Evolutionary conservation across 768 basidiomycete species (phyloP).

Genomic region (Paxillus ammoniavirescens): DNA sequence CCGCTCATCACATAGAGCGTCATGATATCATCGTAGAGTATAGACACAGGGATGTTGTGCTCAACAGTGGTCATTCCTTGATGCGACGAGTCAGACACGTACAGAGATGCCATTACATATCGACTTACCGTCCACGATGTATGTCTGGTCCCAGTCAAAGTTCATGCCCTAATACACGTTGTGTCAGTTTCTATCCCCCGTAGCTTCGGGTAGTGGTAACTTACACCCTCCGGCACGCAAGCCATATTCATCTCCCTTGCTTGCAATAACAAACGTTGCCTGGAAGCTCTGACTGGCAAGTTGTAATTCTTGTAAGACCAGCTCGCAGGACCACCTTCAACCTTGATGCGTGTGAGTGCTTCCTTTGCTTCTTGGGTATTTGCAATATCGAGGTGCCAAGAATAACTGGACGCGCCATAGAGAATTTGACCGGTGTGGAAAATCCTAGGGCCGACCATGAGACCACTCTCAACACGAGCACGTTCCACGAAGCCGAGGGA

Average conservation of each 20-base stretch:
- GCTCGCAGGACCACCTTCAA: conserved; percentile 65
- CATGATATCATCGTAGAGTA: conserved; percentile 64
- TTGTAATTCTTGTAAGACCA: conserved; percentile 83
- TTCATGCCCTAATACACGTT: conserved; percentile 56
- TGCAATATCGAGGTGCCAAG: conserved; percentile 63
- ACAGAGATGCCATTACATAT: not conserved
- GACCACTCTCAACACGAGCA: conserved; percentile 64
- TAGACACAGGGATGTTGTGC: conserved; percentile 64
- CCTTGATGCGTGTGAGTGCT: conserved; percentile 66
- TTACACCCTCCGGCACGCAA: conserved; percentile 67
- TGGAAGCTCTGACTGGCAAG: conserved; percentile 63
- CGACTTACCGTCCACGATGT: conserved; percentile 69
- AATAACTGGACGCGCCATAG: conserved; percentile 44
- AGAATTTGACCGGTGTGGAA: conserved; percentile 69
- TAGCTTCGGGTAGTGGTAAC: conserved; percentile 11
- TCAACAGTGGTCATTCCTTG: conserved; percentile 77
- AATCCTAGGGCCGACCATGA: conserved; percentile 67
- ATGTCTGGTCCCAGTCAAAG: conserved; percentile 76
- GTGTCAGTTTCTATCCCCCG: not conserved
- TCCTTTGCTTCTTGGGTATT: conserved; percentile 61
- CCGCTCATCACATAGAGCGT: conserved; percentile 65
- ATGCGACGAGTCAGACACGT: not conserved
- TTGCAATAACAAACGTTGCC: conserved; percentile 61
- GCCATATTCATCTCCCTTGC: conserved; percentile 65
- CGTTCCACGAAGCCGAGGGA: conserved; percentile 65